Conservation (phyloP, 257 asterid genomes). For the Ophiorrhiza pumila region DNA sequence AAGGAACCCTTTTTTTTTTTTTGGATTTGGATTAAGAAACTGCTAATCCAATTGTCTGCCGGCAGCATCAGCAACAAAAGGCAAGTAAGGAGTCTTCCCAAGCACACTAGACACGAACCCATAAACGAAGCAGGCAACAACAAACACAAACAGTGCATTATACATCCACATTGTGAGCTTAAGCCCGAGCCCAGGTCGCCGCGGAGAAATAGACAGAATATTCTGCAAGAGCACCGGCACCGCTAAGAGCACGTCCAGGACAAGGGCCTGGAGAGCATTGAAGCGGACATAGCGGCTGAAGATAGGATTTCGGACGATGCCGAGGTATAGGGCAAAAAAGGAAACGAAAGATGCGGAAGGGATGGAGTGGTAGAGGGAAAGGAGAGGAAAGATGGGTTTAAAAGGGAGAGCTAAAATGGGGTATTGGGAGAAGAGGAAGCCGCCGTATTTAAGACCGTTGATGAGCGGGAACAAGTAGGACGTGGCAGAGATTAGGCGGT, state of each 20-base stretch:
- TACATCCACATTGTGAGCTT: constrained; percentile 59
- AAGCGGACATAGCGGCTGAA: constrained; percentile 71
- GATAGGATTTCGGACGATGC: constrained; percentile 60
- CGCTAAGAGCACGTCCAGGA: constrained; percentile 75
- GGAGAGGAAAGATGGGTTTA: constrained; percentile 71
- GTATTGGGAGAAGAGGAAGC: constrained; percentile 71
- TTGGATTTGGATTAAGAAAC: not conserved
- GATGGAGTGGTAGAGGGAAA: constrained; percentile 73
- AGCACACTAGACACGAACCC: constrained; percentile 62
- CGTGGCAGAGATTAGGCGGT: constrained; percentile 83
- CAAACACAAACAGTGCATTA: constrained; percentile 58
- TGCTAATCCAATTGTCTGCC: constrained; percentile 44
- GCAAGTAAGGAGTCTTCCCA: constrained; percentile 86
- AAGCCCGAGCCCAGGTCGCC: constrained; percentile 59
- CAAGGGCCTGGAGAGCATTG: constrained; percentile 86
- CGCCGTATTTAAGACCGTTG: constrained; percentile 89
- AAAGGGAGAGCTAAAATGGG: constrained; percentile 66
- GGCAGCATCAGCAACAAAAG: constrained; percentile 84
- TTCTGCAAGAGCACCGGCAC: constrained; percentile 74
- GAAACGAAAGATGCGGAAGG: constrained; percentile 86
- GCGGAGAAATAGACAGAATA: constrained; percentile 71
- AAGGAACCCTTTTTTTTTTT: no score
- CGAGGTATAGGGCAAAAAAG: constrained; percentile 79
- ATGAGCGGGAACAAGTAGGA: constrained; percentile 89
- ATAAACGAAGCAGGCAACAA: constrained; percentile 66